Base-by-base conservation (phyloP, 2,329 filamentous ascomycete genomes). In the Chaetoscypha palmicola region DNA sequence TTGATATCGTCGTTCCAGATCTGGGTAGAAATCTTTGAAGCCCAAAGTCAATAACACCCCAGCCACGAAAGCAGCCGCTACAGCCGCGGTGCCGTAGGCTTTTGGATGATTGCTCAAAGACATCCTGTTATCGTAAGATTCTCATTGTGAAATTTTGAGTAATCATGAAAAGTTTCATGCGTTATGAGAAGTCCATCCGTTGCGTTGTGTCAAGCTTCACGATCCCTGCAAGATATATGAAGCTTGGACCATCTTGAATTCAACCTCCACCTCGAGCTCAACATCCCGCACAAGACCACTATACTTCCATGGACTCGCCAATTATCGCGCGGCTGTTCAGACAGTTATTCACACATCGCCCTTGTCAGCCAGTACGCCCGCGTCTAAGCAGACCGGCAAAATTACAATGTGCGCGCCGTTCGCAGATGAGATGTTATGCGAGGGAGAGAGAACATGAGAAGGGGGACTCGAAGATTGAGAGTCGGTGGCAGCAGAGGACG, bases 401-500 rank as follows among this genome's bases (percentile, higher is more conserved):
- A 39, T 55, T 49, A 45, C 67, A 65, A 33, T 57, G 66, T 58
- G 66, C 66, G 41, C 63, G 61, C 41, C 62, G 51, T 59, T 49
- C 65, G 55, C 59, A 64, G 55, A 49, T 61, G 60, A 66, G 60
- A 54, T 50, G 47, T 47, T 38, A 50, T 14, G 57, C 59, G 20
- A 45, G 36, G 22, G 47, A 50, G 42, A 48, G 48, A 32, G 46
- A 46, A 34, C 44, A 43, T 21, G 46, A 41, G 23, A 41, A 42
- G 28, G 46, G 19, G 19, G 35, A 45, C 31, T 58, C 34, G 23
- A 66, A 58, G 38, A 75, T 74, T 55, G 84, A 86, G 61, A 84
- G 77, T 65, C 72, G 81, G 57, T 97, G 92, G 92, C 86, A 91
- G 66, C 90, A 94, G 63, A 74, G 91, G 48, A 83, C 76, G 21